A percentile compares a stretch with the other conserved stretches of the same genome.
phyloP scores from a whole-genome alignment of 1,284 basidiomycete genomes.

The Agroathelia rolfsii region DNA sequence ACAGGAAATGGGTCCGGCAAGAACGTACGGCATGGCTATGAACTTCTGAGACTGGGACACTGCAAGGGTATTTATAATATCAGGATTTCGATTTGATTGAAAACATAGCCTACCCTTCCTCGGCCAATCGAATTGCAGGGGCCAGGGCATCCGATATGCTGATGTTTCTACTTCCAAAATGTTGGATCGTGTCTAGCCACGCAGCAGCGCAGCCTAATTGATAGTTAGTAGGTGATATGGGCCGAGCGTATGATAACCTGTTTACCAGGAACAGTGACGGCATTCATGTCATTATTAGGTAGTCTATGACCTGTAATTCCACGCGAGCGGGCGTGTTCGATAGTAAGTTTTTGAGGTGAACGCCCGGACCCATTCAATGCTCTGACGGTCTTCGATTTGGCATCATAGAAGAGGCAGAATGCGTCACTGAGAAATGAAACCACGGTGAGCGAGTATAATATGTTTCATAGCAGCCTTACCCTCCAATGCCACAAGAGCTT shows the following conservation, averaged over 20 bases:
- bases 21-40: constrained; percentile 46
- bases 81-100: not conserved
- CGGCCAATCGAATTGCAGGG: constrained; percentile 79
- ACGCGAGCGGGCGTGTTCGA: constrained; percentile 63
- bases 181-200: constrained; percentile 84
- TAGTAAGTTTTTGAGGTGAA: constrained; percentile 70
- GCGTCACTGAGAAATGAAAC: constrained; percentile 51
- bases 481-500: constrained; percentile 72
- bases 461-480: constrained; percentile 32
- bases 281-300: constrained; percentile 69
- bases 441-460: not conserved
- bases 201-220: constrained; percentile 76
- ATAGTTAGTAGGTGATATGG: not conserved
- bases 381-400: constrained; percentile 68
- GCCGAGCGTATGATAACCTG: too few relatives aligned
- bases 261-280: constrained; percentile 90
- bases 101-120: constrained; percentile 59
- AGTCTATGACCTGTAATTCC: constrained; percentile 65
- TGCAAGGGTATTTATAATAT: constrained; percentile 18
- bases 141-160: constrained; percentile 74
- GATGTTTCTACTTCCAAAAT: constrained; percentile 78
- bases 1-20: not conserved
- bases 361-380: constrained; percentile 83
- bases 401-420: constrained; percentile 89
- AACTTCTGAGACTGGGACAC: constrained; percentile 75